Evolutionary conservation across 148 eudicot species (phyloP), one percentile per base, ranked within the genome.

Genomic region (Spergularia bocconei): DNA sequence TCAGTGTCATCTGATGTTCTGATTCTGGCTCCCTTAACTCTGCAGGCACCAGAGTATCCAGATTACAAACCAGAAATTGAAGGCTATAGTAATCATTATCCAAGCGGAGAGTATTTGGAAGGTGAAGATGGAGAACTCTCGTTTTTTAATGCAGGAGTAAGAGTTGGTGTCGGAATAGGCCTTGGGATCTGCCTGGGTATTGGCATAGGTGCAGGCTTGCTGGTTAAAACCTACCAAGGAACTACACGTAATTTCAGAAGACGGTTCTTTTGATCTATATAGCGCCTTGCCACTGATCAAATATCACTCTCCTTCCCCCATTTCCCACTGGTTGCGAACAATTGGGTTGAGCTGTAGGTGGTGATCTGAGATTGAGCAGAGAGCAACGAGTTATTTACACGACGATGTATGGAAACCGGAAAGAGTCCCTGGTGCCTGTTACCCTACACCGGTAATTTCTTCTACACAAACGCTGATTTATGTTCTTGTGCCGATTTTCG

Each of bases 131-230:
- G 90, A 66, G 92, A 88, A 55, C 79, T 88, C 56, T 81, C 92
- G 23, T 88, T 91, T 89, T 90, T 90, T 82, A 90, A 88, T 63
- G 90, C 95, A 13, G 92, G 91, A 11, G 91, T 87, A 72, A 82
- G 93, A 79, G 91, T 89, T 4, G 93, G 93, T 21, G 93, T 89
- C 52, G 95, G 95, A 53, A 87, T 90, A 39, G 90, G 95, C 67
- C 89, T 90, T 69, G 81, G 90, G 12, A 61, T 90, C 51, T 88
- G 90, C 70, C 88, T 90, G 64, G 96, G 96, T 17, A 69, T 91
- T 13, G 92, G 96, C 15, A 85, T 91, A 63, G 95, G 92, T 23
- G 92, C 85, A n/a, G 92, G 96, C 38, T 80, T 91, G 71, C 84
- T 91, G 19, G 91, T 86, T 23, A 85, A 84, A 78, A 88, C 96